A percentile compares a stretch with the other conserved stretches of the same genome.
phyloP scores from a whole-genome alignment of 208 protist genomes.

The Leishmania guyanensis region DNA sequence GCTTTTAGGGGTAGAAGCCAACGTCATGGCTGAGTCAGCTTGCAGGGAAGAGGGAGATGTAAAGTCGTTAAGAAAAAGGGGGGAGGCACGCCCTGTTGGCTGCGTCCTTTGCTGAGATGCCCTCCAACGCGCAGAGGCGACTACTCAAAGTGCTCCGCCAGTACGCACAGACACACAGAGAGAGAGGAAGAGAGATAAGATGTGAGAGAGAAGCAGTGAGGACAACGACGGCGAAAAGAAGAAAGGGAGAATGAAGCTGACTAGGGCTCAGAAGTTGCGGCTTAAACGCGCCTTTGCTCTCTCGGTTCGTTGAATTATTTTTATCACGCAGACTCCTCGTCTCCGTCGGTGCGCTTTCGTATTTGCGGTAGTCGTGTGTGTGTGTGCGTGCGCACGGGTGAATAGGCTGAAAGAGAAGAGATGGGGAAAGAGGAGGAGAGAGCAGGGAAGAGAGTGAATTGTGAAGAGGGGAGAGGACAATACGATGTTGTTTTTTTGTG shows the following conservation, averaged over 20 bases:
- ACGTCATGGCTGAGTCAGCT: neutral
- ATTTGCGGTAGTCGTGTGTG: too few relatives aligned
- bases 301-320: too few relatives aligned
- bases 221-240: neutral
- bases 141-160: neutral
- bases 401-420: too few relatives aligned
- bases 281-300: neutral
- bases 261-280: neutral
- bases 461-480: too few relatives aligned
- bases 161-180: neutral
- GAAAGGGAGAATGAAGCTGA: neutral
- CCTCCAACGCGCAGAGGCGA: neutral
- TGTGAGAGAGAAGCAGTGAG: neutral
- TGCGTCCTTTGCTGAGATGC: neutral
- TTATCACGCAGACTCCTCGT: too few relatives aligned
- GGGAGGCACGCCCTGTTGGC: neutral
- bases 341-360: too few relatives aligned
- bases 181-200: neutral
- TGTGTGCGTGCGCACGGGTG: too few relatives aligned
- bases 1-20: neutral
- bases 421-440: too few relatives aligned
- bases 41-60: neutral
- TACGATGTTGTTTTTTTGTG: too few relatives aligned
- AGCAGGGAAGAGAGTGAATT: too few relatives aligned
- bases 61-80: neutral